A percentile compares a stretch with the other conserved stretches of the same genome.
Conservation (phyloP, 2,329 filamentous ascomycete species). For the Penicillium hesseltinei region DNA sequence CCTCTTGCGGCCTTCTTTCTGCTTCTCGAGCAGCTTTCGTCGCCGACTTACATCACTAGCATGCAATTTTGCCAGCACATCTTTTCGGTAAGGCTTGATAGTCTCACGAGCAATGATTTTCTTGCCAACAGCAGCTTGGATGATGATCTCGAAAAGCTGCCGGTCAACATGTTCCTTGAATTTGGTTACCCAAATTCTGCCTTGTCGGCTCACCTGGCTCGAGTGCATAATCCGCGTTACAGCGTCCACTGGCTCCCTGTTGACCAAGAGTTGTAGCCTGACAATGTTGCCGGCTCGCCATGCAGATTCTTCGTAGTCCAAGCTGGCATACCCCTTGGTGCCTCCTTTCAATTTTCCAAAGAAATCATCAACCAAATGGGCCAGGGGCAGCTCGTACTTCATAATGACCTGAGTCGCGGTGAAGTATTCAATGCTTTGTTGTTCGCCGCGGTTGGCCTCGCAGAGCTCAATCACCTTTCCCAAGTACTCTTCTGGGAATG, state of each 20-base stretch:
- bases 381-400: slow-evolving; percentile 83
- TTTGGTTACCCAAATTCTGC: slow-evolving; percentile 84
- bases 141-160: slow-evolving; percentile 96
- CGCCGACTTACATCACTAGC: slow-evolving; percentile 81
- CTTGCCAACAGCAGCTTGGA: slow-evolving; percentile 82
- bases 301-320: slow-evolving; percentile 95
- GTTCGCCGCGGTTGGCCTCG: slow-evolving; percentile 81
- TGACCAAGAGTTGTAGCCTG: slow-evolving; percentile 90
- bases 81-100: slow-evolving; percentile 94
- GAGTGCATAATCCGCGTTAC: slow-evolving; percentile 85
- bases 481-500: slow-evolving; percentile 88
- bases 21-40: slow-evolving; percentile 87
- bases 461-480: slow-evolving; percentile 94
- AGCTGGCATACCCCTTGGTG: slow-evolving; percentile 91
- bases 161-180: slow-evolving; percentile 96
- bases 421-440: slow-evolving; percentile 87
- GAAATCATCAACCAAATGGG: slow-evolving; percentile 91
- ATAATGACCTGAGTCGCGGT: slow-evolving; percentile 89
- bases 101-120: slow-evolving; percentile 87
- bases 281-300: slow-evolving; percentile 77
- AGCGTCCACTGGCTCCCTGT: slow-evolving; percentile 89
- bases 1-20: slow-evolving; percentile 92
- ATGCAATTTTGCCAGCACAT: slow-evolving; percentile 89
- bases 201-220: slow-evolving; percentile 76
- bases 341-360: slow-evolving; percentile 94